phyloP scores from a whole-genome alignment of 164 flowering plant species.

The Dillenia turbinata region DNA sequence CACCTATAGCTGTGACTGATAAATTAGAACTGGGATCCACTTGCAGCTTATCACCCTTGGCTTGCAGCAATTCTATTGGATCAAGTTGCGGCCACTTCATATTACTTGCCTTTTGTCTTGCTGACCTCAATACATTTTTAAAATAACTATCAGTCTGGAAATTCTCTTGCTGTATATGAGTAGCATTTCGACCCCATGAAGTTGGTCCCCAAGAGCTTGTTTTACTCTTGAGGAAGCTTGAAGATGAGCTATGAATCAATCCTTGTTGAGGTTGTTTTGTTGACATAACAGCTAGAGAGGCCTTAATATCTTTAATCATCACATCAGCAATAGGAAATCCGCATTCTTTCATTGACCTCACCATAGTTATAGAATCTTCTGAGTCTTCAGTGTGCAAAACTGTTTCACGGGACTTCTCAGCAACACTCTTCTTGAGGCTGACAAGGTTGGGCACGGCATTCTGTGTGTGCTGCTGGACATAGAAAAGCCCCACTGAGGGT shows the following conservation, averaged over 20 bases:
- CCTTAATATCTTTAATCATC: constrained; percentile 68
- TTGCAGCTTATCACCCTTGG: constrained; percentile 14
- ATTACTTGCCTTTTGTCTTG: constrained; percentile 56
- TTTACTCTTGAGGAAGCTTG: constrained; percentile 32
- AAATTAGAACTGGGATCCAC: constrained; percentile 11
- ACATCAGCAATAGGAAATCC: constrained; percentile 61
- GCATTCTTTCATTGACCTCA: constrained; percentile 76
- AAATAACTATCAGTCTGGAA: constrained; percentile 39
- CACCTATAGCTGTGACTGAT: constrained; percentile 17
- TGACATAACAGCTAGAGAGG: constrained; percentile 57
- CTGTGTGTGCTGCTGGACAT: constrained; percentile 78
- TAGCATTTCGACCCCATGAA: constrained; percentile 31
- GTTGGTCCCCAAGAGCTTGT: constrained; percentile 50
- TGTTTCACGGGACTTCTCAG: constrained; percentile 50
- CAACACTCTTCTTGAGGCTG: constrained; percentile 40
- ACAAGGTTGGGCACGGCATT: constrained; percentile 68
- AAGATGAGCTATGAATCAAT: constrained; percentile 21
- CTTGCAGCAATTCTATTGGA: constrained; percentile 15
- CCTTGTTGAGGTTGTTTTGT: constrained; percentile 56
- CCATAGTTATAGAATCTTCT: constrained; percentile 67
- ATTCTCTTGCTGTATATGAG: constrained; percentile 18
- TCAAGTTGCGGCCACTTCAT: constrained; percentile 62
- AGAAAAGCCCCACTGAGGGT: constrained; percentile 92
- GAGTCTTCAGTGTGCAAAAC: constrained; percentile 65
- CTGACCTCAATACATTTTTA: constrained; percentile 54